Evolutionary conservation across 441 rosid species (phyloP).

Genomic region (Bruguiera hainesii): DNA sequence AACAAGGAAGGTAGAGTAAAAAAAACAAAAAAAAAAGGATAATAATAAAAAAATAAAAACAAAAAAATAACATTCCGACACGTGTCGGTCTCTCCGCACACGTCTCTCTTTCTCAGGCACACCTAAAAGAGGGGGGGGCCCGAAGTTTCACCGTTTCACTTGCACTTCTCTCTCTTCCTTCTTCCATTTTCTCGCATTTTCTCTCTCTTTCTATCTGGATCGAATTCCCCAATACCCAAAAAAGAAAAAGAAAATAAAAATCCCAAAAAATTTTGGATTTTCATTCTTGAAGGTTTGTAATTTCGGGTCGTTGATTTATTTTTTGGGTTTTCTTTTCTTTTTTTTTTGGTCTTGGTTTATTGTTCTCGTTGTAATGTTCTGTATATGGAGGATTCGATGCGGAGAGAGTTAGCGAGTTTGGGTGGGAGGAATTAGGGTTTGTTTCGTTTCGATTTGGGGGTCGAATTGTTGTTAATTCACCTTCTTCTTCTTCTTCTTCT

Average conservation of each 20-base stretch:
- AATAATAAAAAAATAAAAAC: conserved; percentile 11
- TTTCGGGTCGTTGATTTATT: not conserved
- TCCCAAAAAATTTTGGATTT: not conserved
- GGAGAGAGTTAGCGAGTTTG: conserved; percentile 26
- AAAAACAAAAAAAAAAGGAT: too few species aligned
- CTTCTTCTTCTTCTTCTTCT: conserved; percentile 3
- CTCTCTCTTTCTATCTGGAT: conserved; percentile 32
- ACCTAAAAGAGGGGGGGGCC: conserved; percentile 19
- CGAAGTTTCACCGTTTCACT: conserved; percentile 33
- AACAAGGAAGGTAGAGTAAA: too few species aligned
- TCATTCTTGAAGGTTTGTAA: not conserved
- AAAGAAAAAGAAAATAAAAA: not conserved
- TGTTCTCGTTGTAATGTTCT: not conserved
- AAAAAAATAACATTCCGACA: conserved; percentile 13
- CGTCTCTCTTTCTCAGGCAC: not conserved
- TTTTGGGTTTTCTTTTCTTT: conserved; percentile 5
- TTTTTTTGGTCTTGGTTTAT: not conserved
- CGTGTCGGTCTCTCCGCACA: conserved; percentile 21
- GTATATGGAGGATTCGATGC: conserved; percentile 29
- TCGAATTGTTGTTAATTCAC: conserved; percentile 20
- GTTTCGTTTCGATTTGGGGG: conserved; percentile 9
- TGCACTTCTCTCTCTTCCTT: conserved; percentile 11
- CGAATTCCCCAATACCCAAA: conserved; percentile 25
- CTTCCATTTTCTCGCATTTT: conserved; percentile 25
- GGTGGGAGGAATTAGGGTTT: conserved; percentile 30